A percentile compares a stretch with the other conserved stretches of the same genome.
These are phyloP conservation scores for Pleurostoma richardsiae DNA, from an alignment of 2,329 filamentous ascomycete species.

Conservation along the genomic window DNA sequence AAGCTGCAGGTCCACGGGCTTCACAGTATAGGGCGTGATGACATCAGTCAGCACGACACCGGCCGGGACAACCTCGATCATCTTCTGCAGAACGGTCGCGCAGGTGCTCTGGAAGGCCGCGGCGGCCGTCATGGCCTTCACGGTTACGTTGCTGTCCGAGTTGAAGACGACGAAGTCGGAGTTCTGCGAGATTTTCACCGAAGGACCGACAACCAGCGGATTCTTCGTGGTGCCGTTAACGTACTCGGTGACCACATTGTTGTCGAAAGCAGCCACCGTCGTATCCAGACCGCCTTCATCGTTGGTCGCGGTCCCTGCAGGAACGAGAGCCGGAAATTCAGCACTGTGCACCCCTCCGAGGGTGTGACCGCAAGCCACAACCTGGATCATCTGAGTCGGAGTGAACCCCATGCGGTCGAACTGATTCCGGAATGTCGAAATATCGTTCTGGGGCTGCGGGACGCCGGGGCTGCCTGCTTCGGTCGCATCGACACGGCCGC, in stretches of 20 bases:
- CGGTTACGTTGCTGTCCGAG: constrained; percentile 50
- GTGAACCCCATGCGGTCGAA: constrained; percentile 55
- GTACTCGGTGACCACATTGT: constrained; percentile 52
- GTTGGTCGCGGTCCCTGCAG: constrained; percentile 33
- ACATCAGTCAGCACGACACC: constrained; percentile 44
- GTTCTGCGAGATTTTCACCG: constrained; percentile 36
- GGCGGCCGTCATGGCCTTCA: constrained; percentile 38
- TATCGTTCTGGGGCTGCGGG: constrained; percentile 52
- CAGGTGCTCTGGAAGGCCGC: constrained; percentile 42
- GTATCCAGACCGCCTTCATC: constrained; percentile 42
- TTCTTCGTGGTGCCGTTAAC: constrained; percentile 47
- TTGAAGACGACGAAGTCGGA: constrained; percentile 53
- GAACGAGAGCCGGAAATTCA: constrained; percentile 49
- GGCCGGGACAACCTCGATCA: constrained; percentile 56
- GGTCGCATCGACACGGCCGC: constrained; percentile 50
- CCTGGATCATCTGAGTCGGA: constrained; percentile 52
- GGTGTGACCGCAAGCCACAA: constrained; percentile 57
- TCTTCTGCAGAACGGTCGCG: constrained; percentile 46
- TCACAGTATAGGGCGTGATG: constrained; percentile 52
- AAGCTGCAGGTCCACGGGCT: constrained; percentile 53
- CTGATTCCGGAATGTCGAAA: constrained; percentile 45
- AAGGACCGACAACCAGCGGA: constrained; percentile 48
- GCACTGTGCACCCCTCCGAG: constrained; percentile 53
- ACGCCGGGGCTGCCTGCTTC: constrained; percentile 41
- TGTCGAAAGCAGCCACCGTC: constrained; percentile 46